Percentiles rank a stretch among this genome's conserved stretches.
Evolutionary conservation across 1,139 yeast genomes (phyloP).

Genomic region (Saccharomyces uvarum): DNA sequence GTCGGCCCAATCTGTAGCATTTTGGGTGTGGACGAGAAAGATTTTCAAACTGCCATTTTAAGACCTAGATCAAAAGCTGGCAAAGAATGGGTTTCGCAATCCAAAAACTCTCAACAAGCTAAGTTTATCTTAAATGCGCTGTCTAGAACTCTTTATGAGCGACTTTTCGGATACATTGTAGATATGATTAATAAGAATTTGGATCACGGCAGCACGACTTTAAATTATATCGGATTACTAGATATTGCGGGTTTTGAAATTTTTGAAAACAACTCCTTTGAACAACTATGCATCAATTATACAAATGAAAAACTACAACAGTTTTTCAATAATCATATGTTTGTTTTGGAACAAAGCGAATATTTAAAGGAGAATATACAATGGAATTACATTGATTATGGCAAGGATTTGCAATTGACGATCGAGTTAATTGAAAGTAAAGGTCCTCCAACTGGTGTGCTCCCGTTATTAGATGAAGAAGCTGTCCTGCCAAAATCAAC

Average conservation of each 20-base stretch:
- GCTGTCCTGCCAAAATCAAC: constrained; percentile 89
- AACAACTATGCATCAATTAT: constrained; percentile 91
- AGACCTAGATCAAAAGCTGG: constrained; percentile 91
- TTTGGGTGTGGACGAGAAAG: constrained; percentile 54
- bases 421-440: constrained; percentile 80
- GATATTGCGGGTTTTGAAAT: constrained; percentile 98
- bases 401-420: constrained; percentile 92
- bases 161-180: constrained; percentile 71
- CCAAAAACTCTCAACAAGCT: constrained; percentile 75
- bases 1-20: constrained; percentile 50
- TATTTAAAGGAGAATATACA: constrained; percentile 86
- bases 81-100: constrained; percentile 72
- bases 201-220: constrained; percentile 36
- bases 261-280: constrained; percentile 84
- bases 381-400: constrained; percentile 95
- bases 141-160: constrained; percentile 80
- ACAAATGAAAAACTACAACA: constrained; percentile 96
- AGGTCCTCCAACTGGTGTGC: constrained; percentile 69
- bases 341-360: constrained; percentile 93
- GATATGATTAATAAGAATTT: constrained; percentile 68
- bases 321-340: constrained; percentile 95
- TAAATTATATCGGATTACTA: constrained; percentile 78
- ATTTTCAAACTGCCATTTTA: constrained; percentile 52
- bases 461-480: constrained; percentile 87
- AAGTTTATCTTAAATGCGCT: constrained; percentile 78